phyloP scores from a whole-genome alignment of 495 filamentous ascomycete genomes.

The Podospora didyma region DNA sequence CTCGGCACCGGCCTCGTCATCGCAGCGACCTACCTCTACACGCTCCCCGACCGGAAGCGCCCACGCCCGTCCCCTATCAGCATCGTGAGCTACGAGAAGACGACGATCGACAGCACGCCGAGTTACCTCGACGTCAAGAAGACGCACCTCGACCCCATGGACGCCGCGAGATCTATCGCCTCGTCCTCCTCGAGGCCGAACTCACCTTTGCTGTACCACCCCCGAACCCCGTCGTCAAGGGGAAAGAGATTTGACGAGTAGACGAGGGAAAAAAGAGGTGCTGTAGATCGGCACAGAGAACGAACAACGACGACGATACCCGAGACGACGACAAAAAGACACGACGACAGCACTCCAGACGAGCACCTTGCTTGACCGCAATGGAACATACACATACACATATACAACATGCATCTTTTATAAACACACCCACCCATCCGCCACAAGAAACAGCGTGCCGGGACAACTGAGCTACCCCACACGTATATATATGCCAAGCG shows the following conservation, averaged over 20 bases:
- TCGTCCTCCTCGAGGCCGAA: constrained; percentile 63
- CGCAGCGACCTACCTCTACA: constrained; percentile 81
- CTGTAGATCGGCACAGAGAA: neutral
- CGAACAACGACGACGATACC: neutral
- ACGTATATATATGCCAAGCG: neutral
- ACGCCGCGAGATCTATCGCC: constrained; percentile 46
- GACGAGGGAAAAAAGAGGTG: no score
- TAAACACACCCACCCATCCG: neutral
- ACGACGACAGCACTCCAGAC: neutral
- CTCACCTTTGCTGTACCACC: constrained; percentile 56
- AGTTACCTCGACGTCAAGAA: constrained; percentile 28
- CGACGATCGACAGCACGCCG: constrained; percentile 45
- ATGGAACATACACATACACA: no score
- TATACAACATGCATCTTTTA: no score
- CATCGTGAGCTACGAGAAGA: constrained; percentile 75
- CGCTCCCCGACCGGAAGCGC: constrained; percentile 49
- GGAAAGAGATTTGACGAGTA: constrained; percentile 39
- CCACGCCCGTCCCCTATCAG: constrained; percentile 68
- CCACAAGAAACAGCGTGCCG: neutral
- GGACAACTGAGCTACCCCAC: neutral
- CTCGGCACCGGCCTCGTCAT: constrained; percentile 74
- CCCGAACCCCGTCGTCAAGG: constrained; percentile 38
- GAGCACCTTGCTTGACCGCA: neutral
- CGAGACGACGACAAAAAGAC: neutral
- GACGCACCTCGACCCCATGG: constrained; percentile 32